Conservation (phyloP, 1,284 basidiomycete species). For the Ustilago vetiveriae region DNA sequence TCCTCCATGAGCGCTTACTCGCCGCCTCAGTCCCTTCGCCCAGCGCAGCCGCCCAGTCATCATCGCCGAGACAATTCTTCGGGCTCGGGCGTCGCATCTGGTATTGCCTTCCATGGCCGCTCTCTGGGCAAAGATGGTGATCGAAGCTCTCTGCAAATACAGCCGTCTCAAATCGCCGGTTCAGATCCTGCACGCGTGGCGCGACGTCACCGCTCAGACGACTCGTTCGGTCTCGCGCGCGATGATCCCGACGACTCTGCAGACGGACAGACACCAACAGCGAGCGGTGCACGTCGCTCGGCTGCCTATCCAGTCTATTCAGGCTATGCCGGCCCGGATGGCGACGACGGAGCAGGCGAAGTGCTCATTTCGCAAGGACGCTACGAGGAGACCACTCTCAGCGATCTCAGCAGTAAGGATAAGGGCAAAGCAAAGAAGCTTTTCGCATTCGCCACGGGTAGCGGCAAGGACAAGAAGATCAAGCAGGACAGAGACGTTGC, state of each 20-base stretch:
- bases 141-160: not conserved
- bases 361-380: conserved; percentile 42
- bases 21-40: conserved; percentile 20
- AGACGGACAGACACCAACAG: conserved; percentile 10
- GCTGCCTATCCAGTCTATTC: conserved; percentile 41
- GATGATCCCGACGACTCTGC: not conserved
- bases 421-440: conserved; percentile 43
- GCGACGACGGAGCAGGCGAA: conserved; percentile 19
- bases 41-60: conserved; percentile 10
- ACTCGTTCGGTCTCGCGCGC: not conserved
- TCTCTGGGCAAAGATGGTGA: conserved; percentile 1
- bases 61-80: conserved; percentile 15
- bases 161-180: not conserved
- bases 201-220: conserved; percentile 9
- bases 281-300: conserved; percentile 3
- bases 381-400: conserved; percentile 24
- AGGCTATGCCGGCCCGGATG: conserved; percentile 32
- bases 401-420: conserved; percentile 23
- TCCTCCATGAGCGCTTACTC: conserved; percentile 5
- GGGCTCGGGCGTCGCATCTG: conserved; percentile 10
- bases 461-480: conserved; percentile 32
- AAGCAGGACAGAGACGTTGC: conserved; percentile 20
- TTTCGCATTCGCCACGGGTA: conserved; percentile 29
- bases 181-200: conserved; percentile 2
- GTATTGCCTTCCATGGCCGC: not conserved